Evolutionary conservation across 192 early-diverging fungal species (phyloP).

Genomic region (Dissophora ornata): DNA sequence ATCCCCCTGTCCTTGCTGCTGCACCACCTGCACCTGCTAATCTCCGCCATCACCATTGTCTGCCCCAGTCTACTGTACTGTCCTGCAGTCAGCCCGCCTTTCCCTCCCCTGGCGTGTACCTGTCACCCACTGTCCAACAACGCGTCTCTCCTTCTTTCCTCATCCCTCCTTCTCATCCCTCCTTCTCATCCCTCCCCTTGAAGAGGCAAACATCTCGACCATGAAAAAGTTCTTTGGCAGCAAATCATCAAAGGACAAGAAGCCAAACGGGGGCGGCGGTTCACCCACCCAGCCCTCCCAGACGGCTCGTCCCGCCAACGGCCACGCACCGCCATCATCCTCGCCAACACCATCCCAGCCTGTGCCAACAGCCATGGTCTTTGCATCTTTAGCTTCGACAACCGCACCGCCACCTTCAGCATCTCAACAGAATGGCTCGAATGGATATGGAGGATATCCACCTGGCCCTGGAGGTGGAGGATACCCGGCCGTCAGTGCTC

Average conservation of each 20-base stretch:
- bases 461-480: slow-evolving; percentile 9
- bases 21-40: too few relatives aligned
- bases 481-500: slow-evolving; percentile 16
- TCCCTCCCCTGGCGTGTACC: too few relatives aligned
- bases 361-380: slow-evolving; percentile 37
- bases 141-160: too few relatives aligned
- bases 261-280: slow-evolving; percentile 14
- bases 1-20: too few relatives aligned
- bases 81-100: too few relatives aligned
- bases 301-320: slow-evolving; percentile 21
- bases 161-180: too few relatives aligned
- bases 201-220: background rate
- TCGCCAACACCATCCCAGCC: slow-evolving; percentile 5
- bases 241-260: slow-evolving; percentile 54
- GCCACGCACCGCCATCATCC: slow-evolving; percentile 10
- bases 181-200: too few relatives aligned
- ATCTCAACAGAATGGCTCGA: slow-evolving; percentile 9
- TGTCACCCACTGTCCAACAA: too few relatives aligned
- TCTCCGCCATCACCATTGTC: too few relatives aligned
- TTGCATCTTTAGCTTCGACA: slow-evolving; percentile 31
- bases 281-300: slow-evolving; percentile 13
- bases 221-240: slow-evolving; percentile 50
- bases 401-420: slow-evolving; percentile 11
- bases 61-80: too few relatives aligned
- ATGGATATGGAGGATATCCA: slow-evolving; percentile 33